These are phyloP conservation scores for Tubosaeta sp. DNA, from an alignment of 768 basidiomycete genomes.

Conservation along the genomic window DNA sequence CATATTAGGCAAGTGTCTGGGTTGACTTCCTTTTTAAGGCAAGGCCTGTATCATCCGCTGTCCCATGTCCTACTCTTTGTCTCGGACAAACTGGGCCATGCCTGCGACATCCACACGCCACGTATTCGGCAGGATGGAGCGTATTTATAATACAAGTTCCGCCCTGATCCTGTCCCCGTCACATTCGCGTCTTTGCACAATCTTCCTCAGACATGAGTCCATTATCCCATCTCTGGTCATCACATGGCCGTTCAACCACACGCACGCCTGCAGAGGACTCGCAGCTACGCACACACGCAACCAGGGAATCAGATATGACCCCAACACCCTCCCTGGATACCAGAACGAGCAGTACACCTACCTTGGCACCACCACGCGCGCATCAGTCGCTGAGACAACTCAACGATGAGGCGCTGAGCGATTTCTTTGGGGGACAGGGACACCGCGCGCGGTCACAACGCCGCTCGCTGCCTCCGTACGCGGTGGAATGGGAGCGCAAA, in stretches of 20 bases:
- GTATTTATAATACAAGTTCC: conserved; percentile 22
- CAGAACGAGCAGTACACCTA: conserved; percentile 14
- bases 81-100: conserved; percentile 22
- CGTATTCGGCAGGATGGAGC: conserved; percentile 7
- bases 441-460: conserved; percentile 22
- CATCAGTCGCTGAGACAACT: conserved; percentile 26
- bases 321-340: conserved; percentile 12
- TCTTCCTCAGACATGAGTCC: conserved; percentile 11
- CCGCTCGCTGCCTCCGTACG: conserved; percentile 40
- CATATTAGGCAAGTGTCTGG: conserved; percentile 5
- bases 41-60: not conserved
- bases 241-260: conserved; percentile 1
- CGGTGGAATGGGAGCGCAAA: conserved; percentile 36
- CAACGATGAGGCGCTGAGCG: conserved; percentile 27
- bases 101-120: conserved; percentile 6
- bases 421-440: conserved; percentile 30
- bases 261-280: conserved; percentile 13
- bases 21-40: conserved; percentile 3
- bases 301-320: conserved; percentile 22
- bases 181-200: not conserved
- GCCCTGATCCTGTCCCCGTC: conserved; percentile 8
- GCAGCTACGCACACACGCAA: conserved; percentile 20
- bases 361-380: conserved; percentile 15
- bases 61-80: conserved; percentile 21
- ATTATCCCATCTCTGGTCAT: conserved; percentile 9